Evolutionary conservation across 495 filamentous ascomycete genomes (phyloP), one percentile per base, ranked within the genome.

Genomic region (Amphirosellinia nigrospora): DNA sequence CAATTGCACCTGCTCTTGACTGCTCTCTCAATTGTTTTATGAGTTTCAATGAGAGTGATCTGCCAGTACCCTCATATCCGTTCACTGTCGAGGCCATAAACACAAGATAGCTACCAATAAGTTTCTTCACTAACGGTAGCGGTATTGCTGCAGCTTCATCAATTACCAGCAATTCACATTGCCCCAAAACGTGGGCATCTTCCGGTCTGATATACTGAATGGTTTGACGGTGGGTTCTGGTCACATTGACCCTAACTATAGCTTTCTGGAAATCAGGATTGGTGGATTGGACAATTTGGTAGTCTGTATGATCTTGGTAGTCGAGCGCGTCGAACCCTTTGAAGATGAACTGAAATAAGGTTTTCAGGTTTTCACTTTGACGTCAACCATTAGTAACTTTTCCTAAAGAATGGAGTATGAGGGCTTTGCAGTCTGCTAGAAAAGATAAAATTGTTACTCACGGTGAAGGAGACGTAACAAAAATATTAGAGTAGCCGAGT

Each of bases 41-140:
- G 69, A 99, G 85, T 81, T 99, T 99, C 50, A 99, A 81, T 4
- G 96, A 98, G 2, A 99, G 85, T 1, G 95, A 98, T 46, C 96
- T 88, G 38, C 96, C 96, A 3, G 96, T 99, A 71, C 96, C 96
- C 82, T 99, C 96, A 77, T 99, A 99, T 64, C 96, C 96, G 75
- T 97, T 98, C 81, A 99, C 97, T 16, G 96, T 99, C 1, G 96
- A 98, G 4, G 96, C 94, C 96, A 99, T 99, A 83, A 99, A 99
- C 4, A 98, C 94, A 28, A 98, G 84, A 79, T 98, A 99, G n/a
- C 94, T 96, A 0, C 96, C 96, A 88, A 99, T 93, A 38, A 99
- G 86, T 78, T 97, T 98, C 71, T 90, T 87, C 15, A 98, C 96
- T 52, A 98, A 80, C 9, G 96, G 96, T 11, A 99, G 81, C 4